Conservation (phyloP, 2,329 filamentous ascomycete genomes). For the Pseudogymnoascus sp. region DNA sequence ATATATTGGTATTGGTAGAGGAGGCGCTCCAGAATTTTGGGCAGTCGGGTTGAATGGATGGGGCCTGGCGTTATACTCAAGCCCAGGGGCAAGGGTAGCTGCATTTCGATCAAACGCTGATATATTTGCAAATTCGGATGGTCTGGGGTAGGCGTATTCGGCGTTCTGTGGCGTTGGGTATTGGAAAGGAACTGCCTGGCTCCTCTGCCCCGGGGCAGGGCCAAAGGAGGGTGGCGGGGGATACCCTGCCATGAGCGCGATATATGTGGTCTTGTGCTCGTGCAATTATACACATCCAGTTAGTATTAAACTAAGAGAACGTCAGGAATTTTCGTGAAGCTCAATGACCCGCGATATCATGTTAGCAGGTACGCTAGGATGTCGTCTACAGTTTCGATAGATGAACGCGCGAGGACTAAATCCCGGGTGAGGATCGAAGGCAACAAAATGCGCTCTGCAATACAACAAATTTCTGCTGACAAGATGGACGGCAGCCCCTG, state of each 20-base stretch:
- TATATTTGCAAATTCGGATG: conserved; percentile 19
- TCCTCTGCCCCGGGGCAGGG: conserved; percentile 15
- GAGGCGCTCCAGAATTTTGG: conserved; percentile 21
- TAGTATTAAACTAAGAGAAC: not conserved
- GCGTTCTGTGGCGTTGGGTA: not conserved
- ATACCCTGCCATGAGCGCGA: conserved; percentile 38
- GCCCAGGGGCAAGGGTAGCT: not conserved
- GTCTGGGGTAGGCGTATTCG: conserved; percentile 15
- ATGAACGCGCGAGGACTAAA: not conserved
- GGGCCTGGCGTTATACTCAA: not conserved
- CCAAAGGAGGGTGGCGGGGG: conserved; percentile 37
- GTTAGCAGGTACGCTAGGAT: not conserved
- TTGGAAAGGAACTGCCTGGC: not conserved
- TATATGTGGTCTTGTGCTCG: not conserved
- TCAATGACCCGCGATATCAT: conserved; percentile 1
- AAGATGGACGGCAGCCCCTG: not conserved
- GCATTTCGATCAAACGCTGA: conserved; percentile 24
- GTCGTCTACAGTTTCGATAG: not conserved
- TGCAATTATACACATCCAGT: not conserved
- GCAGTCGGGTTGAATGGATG: conserved; percentile 20
- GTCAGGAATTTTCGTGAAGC: not conserved
- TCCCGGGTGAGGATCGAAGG: not conserved
- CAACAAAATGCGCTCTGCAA: not conserved
- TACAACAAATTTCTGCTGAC: not conserved
- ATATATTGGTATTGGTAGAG: conserved; percentile 25